Conservation (phyloP, 148 eudicot species). For the Vaccinium macrocarpon region DNA sequence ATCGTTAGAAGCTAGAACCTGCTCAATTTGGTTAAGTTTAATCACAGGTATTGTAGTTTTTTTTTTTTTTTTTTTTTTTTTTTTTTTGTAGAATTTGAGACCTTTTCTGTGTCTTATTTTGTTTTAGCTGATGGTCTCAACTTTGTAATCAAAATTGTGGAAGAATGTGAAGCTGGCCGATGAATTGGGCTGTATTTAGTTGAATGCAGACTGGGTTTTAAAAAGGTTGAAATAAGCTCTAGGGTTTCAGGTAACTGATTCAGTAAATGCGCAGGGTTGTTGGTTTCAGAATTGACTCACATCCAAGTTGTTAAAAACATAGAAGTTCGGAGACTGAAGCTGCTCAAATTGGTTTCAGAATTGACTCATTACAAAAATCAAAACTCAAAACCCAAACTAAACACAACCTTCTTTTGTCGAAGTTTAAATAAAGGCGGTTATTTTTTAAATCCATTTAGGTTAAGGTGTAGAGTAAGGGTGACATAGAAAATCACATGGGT, state of each 20-base stretch:
- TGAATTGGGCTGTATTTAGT: slow-evolving; percentile 1
- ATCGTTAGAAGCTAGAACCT: neutral
- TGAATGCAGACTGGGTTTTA: neutral
- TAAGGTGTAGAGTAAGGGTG: no score
- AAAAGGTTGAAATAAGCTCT: neutral
- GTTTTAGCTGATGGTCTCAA: neutral
- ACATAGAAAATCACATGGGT: no score
- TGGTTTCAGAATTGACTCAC: neutral
- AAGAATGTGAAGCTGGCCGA: slow-evolving; percentile 2
- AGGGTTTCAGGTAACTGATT: no score
- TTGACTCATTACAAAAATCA: no score
- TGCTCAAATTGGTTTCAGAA: neutral
- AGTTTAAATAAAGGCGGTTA: no score
- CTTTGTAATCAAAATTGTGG: neutral
- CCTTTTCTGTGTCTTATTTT: neutral
- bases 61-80: neutral
- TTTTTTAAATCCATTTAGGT: no score
- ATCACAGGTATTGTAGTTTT: neutral
- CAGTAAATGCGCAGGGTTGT: no score
- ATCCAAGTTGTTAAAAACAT: neutral
- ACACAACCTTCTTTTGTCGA: no score
- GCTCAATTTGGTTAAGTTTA: neutral
- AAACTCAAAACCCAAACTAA: no score
- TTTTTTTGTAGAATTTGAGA: neutral
- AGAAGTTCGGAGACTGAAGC: neutral